Base-by-base conservation (phyloP, 768 basidiomycete species). In the Agrocybe praecox region DNA sequence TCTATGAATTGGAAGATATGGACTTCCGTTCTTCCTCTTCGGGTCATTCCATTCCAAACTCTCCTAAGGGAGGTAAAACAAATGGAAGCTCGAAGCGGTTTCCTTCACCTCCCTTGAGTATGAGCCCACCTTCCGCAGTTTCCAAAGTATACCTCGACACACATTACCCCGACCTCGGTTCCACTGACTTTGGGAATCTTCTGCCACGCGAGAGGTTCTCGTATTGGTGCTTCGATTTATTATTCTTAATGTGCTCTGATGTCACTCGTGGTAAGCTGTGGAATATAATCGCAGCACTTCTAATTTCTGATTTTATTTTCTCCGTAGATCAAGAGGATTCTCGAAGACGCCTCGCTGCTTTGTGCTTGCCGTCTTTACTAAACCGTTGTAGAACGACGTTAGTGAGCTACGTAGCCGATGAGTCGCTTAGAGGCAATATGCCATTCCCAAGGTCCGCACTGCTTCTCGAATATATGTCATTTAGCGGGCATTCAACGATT, bases 201-300 rank as follows among this genome's bases (percentile, higher is more conserved):
- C 74, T 89, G 24, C 88, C 89, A 1, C 76, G 94, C 36, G 94
- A 96, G 68, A 80, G 92, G 8, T 96, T 96, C 67, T 88, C 91
- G 7, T 95, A 92, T 73, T 96, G 94, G 94, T 94, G 91, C 66
- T 88, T 96, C 54, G 94, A 96, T 64, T 73, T 95, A 11, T 68
- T 96, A 32, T 95, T 96, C 70, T 67, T 90, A 60, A 78, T 95
- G 26, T 95, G 91, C 63, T 89, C 90, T 0, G 74, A 86, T 62
- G 75, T 77, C 0, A 84, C 82, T 1, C 79, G 76, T 71, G 89
- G 90, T 88, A 56, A 24, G 75, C 56, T 6, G 46, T 33, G n/a
- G 10, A 45, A 1, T 46, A 26, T 51, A 0, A 32, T 43, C 17
- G 19, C 15, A 33, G 14, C 49, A 24, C 40, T 24, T 52, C 19